phyloP scores from a whole-genome alignment of 1,139 yeast genomes.

The Kazachstania sp. region DNA sequence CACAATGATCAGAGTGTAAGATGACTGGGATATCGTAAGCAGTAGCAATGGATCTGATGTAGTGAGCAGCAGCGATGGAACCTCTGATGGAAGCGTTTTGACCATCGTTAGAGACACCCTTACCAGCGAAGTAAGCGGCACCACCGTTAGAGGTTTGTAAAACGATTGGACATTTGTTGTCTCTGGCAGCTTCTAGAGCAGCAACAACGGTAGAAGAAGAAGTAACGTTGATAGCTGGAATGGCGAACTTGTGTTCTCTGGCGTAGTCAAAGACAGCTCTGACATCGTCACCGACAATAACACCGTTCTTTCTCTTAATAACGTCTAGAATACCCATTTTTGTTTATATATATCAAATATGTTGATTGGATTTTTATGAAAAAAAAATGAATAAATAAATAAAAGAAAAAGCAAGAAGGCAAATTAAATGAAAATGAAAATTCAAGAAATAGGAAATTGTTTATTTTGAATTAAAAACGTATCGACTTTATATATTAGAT shows the following conservation, averaged over 20 bases:
- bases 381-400: not conserved
- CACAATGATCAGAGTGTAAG: constrained; percentile 98
- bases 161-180: constrained; percentile 88
- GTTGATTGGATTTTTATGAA: constrained; percentile 2
- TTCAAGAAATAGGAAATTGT: not conserved
- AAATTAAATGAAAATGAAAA: not conserved
- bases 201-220: constrained; percentile 96
- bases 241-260: constrained; percentile 87
- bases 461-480: not conserved
- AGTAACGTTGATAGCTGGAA: constrained; percentile 97
- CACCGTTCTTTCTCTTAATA: constrained; percentile 88
- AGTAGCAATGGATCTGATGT: constrained; percentile 94
- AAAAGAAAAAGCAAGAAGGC: not conserved
- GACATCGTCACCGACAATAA: constrained; percentile 97
- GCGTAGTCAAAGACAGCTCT: constrained; percentile 88
- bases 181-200: constrained; percentile 98
- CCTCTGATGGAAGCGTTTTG: constrained; percentile 94
- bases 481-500: not conserved
- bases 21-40: constrained; percentile 93
- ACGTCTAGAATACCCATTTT: constrained; percentile 52
- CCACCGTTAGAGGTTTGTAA: constrained; percentile 99
- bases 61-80: constrained; percentile 96
- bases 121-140: constrained; percentile 99
- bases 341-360: constrained; percentile 1
- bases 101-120: constrained; percentile 91